Conservation (phyloP, 176 grass and related monocot genomes). For the Themeda triandra region DNA sequence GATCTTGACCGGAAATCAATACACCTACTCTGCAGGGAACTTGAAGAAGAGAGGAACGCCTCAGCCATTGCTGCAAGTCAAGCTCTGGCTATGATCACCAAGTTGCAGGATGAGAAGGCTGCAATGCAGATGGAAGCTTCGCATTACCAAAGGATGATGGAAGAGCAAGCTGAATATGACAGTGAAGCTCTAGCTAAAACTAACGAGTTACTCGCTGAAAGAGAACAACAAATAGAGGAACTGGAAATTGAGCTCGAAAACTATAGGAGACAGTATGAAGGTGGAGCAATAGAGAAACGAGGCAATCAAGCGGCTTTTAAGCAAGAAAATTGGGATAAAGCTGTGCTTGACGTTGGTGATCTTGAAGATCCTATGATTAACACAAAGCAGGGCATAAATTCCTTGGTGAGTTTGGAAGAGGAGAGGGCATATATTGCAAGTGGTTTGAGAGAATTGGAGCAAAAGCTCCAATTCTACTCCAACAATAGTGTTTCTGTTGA, state of each 20-base stretch:
- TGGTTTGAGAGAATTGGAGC: slow-evolving; percentile 54
- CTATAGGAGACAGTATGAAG: slow-evolving; percentile 37
- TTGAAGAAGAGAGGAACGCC: slow-evolving; percentile 93
- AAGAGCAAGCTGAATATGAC: slow-evolving; percentile 93
- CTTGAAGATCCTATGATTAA: neutral
- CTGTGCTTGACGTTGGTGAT: neutral
- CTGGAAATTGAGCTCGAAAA: slow-evolving; percentile 61
- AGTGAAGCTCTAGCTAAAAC: slow-evolving; percentile 56
- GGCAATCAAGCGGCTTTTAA: neutral
- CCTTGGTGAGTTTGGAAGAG: slow-evolving; percentile 48
- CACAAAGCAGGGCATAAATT: slow-evolving; percentile 13
- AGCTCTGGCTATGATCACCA: slow-evolving; percentile 91
- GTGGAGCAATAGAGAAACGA: slow-evolving; percentile 7
- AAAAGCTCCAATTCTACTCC: slow-evolving; percentile 54
- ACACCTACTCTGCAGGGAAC: slow-evolving; percentile 79
- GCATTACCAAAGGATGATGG: slow-evolving; percentile 96
- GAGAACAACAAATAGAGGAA: slow-evolving; percentile 74
- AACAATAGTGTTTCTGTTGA: slow-evolving; percentile 43
- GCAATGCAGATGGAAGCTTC: slow-evolving; percentile 92
- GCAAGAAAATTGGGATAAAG: neutral
- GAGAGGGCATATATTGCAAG: slow-evolving; percentile 51
- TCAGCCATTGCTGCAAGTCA: slow-evolving; percentile 84
- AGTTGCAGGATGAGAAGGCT: slow-evolving; percentile 97
- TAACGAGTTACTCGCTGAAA: slow-evolving; percentile 69
- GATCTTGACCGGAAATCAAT: slow-evolving; percentile 77